phyloP scores from a whole-genome alignment of 306 rosid genomes.

The Gleditsia sinensis region DNA sequence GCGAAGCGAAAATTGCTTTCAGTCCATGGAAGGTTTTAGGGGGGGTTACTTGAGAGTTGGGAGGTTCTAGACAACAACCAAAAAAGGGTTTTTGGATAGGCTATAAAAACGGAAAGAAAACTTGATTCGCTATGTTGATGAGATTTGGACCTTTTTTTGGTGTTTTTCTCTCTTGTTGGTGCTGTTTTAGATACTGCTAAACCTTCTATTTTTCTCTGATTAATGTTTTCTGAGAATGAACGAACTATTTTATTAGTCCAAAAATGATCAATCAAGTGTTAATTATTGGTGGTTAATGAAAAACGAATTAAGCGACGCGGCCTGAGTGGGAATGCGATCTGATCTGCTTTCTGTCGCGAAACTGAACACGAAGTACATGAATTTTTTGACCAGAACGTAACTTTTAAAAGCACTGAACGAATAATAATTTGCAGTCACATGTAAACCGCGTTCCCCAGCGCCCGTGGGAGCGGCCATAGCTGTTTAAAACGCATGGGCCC shows the following conservation, averaged over 20 bases:
- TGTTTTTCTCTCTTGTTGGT: background rate
- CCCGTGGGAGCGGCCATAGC: background rate
- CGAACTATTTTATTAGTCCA: background rate
- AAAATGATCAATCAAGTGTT: background rate
- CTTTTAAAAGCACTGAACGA: background rate
- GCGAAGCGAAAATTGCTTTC: background rate
- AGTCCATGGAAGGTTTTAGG: conserved; percentile 8
- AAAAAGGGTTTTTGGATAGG: background rate
- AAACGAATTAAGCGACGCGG: background rate
- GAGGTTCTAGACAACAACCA: conserved; percentile 7
- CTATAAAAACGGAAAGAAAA: background rate
- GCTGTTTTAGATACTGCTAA: too few species aligned
- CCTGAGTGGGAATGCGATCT: conserved; percentile 14
- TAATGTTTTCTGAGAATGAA: background rate
- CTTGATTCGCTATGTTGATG: background rate
- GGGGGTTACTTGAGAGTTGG: background rate
- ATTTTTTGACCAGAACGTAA: conserved; percentile 27
- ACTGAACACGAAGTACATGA: background rate
- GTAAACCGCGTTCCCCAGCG: background rate
- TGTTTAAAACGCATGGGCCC: conserved; percentile 13
- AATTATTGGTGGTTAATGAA: conserved; percentile 17
- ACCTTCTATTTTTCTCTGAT: too few species aligned
- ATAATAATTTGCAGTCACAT: background rate
- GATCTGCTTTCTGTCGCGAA: background rate
- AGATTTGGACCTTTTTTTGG: background rate